Evolutionary conservation across 805 yeast genomes (phyloP).

Genomic region (Zygosaccharomyces lentus): DNA sequence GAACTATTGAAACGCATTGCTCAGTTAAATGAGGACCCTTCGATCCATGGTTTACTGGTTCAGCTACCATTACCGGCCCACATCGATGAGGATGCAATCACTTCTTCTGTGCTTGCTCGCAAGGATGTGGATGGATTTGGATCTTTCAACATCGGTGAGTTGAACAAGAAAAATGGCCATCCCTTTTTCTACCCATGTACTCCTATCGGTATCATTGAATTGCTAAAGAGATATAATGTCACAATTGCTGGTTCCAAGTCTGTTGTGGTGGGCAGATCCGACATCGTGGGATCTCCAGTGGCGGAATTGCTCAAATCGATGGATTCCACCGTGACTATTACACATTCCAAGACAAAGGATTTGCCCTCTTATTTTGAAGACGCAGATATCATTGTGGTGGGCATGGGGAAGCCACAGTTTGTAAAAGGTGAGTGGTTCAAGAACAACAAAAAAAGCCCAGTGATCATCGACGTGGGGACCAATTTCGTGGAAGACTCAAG

Average conservation of each 20-base stretch:
- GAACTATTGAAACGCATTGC: conserved; percentile 57
- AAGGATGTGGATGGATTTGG: conserved; percentile 98
- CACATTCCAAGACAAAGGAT: conserved; percentile 70
- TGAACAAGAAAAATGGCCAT: conserved; percentile 77
- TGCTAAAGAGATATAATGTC: conserved; percentile 67
- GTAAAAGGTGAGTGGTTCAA: conserved; percentile 75
- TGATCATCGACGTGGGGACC: conserved; percentile 80
- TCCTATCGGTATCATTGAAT: conserved; percentile 85
- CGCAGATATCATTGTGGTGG: conserved; percentile 85
- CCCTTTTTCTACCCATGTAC: conserved; percentile 91
- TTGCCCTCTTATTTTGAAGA: conserved; percentile 52
- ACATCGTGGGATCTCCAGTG: conserved; percentile 93
- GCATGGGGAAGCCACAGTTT: conserved; percentile 67
- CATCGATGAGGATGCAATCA: conserved; percentile 71
- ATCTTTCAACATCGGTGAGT: conserved; percentile 81
- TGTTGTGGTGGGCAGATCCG: conserved; percentile 91
- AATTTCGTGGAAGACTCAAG: conserved; percentile 64
- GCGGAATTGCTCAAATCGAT: conserved; percentile 73
- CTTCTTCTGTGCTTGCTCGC: conserved; percentile 71
- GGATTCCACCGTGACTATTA: conserved; percentile 83
- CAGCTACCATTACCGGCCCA: conserved; percentile 87
- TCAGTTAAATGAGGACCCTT: conserved; percentile 63
- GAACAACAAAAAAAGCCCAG: conserved; percentile 44
- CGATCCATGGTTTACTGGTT: conserved; percentile 80
- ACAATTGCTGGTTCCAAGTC: conserved; percentile 73